Percentiles rank a stretch among this genome's conserved stretches.
Evolutionary conservation across 2,329 filamentous ascomycete genomes (phyloP).

Genomic region (Exophiala spinifera): DNA sequence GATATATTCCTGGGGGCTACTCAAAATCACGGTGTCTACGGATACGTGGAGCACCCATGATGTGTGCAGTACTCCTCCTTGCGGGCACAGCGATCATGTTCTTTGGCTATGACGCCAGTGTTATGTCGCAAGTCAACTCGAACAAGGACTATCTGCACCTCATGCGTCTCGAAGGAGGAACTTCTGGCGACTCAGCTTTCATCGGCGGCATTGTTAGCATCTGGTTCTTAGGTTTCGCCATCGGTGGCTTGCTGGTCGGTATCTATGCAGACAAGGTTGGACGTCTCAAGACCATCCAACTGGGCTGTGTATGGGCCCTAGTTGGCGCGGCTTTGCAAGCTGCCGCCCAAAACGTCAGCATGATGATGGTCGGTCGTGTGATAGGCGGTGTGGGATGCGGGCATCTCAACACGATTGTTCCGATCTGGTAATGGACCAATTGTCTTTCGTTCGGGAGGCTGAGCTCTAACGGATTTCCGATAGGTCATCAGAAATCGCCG

Average conservation of each 20-base stretch:
- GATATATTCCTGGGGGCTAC: too few relatives aligned
- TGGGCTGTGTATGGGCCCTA: constrained; percentile 30
- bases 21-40: too few relatives aligned
- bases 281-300: constrained; percentile 29
- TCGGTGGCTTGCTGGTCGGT: constrained; percentile 30
- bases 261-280: constrained; percentile 30
- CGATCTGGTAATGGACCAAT: constrained; percentile 19
- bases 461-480: too few relatives aligned
- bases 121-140: constrained; percentile 32
- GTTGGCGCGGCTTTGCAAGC: constrained; percentile 27
- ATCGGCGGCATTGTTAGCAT: constrained; percentile 31
- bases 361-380: constrained; percentile 29
- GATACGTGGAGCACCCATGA: too few relatives aligned
- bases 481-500: constrained; percentile 31
- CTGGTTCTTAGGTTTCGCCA: constrained; percentile 31
- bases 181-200: constrained; percentile 27
- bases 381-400: constrained; percentile 31
- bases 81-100: too few relatives aligned
- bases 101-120: constrained; percentile 29
- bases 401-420: constrained; percentile 31
- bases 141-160: constrained; percentile 29
- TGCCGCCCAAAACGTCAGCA: constrained; percentile 29
- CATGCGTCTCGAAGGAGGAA: constrained; percentile 25
- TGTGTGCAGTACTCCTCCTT: too few relatives aligned
- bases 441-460: too few relatives aligned